Evolutionary conservation across 495 filamentous ascomycete genomes (phyloP).

Genomic region (Aspergillus asperescens): DNA sequence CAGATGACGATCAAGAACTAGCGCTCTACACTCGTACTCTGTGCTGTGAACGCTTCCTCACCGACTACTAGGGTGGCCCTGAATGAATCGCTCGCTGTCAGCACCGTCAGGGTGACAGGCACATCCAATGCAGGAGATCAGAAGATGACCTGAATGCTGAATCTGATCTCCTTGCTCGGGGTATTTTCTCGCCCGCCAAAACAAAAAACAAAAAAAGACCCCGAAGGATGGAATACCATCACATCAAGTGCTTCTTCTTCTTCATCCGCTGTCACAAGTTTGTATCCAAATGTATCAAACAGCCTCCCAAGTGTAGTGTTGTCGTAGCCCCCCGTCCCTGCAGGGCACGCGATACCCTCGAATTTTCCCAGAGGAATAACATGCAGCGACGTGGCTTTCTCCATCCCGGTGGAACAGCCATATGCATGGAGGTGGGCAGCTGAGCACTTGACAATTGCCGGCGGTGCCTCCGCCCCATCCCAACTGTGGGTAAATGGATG

Average conservation of each 20-base stretch:
- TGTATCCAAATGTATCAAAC: background rate
- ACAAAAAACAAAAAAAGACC: background rate
- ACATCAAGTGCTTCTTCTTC: no score
- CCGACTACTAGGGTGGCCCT: constrained; percentile 4
- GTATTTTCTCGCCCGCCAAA: constrained; percentile 5
- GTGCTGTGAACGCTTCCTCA: background rate
- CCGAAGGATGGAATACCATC: background rate
- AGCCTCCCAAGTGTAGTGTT: no score
- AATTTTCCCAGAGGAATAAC: constrained; percentile 9
- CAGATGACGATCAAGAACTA: constrained; percentile 1
- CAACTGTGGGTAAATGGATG: background rate
- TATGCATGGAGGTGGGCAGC: constrained; percentile 24
- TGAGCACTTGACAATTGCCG: constrained; percentile 17
- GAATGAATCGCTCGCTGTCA: constrained; percentile 4
- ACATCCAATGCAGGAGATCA: constrained; percentile 5
- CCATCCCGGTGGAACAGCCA: constrained; percentile 20
- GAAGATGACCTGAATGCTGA: constrained; percentile 1
- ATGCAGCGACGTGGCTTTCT: constrained; percentile 24
- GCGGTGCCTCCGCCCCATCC: background rate
- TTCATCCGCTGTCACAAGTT: constrained; percentile 1
- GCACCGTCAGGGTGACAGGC: background rate
- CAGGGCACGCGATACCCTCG: constrained; percentile 17
- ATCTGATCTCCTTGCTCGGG: background rate
- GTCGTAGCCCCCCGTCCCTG: constrained; percentile 19
- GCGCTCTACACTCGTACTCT: constrained; percentile 9